These are phyloP conservation scores for Pestalotiopsis sp. DNA, from an alignment of 2,329 filamentous ascomycete genomes.

Conservation along the genomic window DNA sequence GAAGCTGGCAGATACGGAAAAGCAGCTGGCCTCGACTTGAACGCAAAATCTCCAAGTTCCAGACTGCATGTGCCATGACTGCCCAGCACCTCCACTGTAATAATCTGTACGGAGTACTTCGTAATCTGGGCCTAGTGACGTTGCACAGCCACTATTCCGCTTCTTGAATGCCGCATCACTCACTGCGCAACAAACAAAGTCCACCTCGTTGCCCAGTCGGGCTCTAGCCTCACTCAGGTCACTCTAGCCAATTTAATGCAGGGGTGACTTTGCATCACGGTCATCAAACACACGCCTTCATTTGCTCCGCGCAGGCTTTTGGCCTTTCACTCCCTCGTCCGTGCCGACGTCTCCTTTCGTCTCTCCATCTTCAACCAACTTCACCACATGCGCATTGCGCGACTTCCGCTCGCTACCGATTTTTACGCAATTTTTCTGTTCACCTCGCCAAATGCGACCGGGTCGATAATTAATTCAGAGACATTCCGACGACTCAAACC, in stretches of 20 bases:
- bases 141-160: neutral
- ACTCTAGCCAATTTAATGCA: conserved; percentile 1
- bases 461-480: neutral
- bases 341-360: conserved; percentile 17
- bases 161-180: neutral
- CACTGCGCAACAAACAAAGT: neutral
- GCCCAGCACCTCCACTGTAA: neutral
- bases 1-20: neutral
- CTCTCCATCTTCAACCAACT: conserved; percentile 5
- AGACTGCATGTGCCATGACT: neutral
- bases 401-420: conserved; percentile 24
- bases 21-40: neutral
- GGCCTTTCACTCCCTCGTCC: neutral
- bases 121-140: neutral
- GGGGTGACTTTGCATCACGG: neutral
- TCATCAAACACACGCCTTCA: conserved; percentile 8
- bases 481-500: neutral
- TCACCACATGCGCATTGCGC: conserved; percentile 25
- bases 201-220: neutral
- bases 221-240: neutral
- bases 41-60: neutral
- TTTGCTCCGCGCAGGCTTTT: neutral
- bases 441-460: conserved; percentile 3
- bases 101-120: no score
- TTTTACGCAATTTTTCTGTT: neutral